Evolutionary conservation across 2,329 filamentous ascomycete genomes (phyloP).

Genomic region (Fusarium foetens): DNA sequence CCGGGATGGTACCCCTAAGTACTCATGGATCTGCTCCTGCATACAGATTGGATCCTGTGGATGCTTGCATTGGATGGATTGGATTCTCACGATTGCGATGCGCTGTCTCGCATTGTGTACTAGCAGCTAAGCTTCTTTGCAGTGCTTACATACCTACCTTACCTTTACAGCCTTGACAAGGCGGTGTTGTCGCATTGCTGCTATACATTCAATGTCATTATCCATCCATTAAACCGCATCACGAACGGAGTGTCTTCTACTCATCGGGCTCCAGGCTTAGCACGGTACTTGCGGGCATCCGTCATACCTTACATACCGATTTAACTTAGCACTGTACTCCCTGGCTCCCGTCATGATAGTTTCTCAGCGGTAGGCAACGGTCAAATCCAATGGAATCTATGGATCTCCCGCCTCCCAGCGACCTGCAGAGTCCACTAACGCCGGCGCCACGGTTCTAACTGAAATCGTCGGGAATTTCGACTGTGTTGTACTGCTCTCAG

Average conservation of each 20-base stretch:
- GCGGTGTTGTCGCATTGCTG: neutral
- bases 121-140: neutral
- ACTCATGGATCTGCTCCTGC: slow-evolving; percentile 8
- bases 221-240: neutral
- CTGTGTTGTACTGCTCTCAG: slow-evolving; percentile 3
- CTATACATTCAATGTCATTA: neutral
- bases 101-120: slow-evolving; percentile 20
- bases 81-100: slow-evolving; percentile 1
- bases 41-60: slow-evolving; percentile 4
- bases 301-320: neutral
- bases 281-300: neutral
- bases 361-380: slow-evolving; percentile 27
- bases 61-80: slow-evolving; percentile 1
- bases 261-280: neutral
- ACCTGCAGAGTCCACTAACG: slow-evolving; percentile 14
- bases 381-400: slow-evolving; percentile 1
- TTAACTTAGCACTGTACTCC: slow-evolving; percentile 1
- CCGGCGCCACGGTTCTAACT: slow-evolving; percentile 20
- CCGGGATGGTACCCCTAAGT: too few species aligned
- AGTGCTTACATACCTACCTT: slow-evolving; percentile 1
- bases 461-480: slow-evolving; percentile 1
- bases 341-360: slow-evolving; percentile 4
- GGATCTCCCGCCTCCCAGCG: slow-evolving; percentile 3
- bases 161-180: slow-evolving; percentile 2
- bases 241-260: neutral